Conservation (phyloP, 2,329 filamentous ascomycete species). For the Aspergillus ustus region DNA sequence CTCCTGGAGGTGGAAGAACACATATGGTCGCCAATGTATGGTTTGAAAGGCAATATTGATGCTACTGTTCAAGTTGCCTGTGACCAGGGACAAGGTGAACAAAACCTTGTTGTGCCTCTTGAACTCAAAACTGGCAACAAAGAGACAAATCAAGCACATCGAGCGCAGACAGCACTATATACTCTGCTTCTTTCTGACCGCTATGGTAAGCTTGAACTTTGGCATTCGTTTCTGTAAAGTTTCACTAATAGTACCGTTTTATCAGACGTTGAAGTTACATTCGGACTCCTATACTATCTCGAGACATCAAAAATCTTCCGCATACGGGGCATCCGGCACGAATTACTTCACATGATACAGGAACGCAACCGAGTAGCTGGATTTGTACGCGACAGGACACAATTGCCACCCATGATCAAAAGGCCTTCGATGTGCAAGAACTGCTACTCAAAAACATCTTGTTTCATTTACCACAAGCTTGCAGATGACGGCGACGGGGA, state of each 20-base stretch:
- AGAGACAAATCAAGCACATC: conserved; percentile 76
- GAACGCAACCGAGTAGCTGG: conserved; percentile 88
- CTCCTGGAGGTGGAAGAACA: conserved; percentile 96
- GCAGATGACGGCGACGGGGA: conserved; percentile 82
- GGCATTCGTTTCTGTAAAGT: neutral
- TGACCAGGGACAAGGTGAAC: conserved; percentile 67
- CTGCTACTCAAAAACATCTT: conserved; percentile 89
- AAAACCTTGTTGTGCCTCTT: conserved; percentile 83
- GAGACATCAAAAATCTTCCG: conserved; percentile 85
- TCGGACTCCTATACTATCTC: conserved; percentile 93
- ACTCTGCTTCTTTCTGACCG: conserved; percentile 90
- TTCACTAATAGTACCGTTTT: neutral
- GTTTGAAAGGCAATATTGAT: conserved; percentile 96
- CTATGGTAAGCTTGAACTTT: conserved; percentile 61
- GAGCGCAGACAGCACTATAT: conserved; percentile 93
- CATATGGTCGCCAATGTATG: conserved; percentile 97
- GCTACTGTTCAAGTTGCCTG: conserved; percentile 90
- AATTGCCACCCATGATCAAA: conserved; percentile 84
- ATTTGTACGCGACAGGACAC: conserved; percentile 79
- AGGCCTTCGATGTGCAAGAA: conserved; percentile 79
- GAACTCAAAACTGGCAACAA: conserved; percentile 93
- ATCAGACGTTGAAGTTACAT: conserved; percentile 81
- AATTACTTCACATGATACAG: conserved; percentile 95
- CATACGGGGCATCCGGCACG: conserved; percentile 82
- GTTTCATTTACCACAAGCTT: conserved; percentile 92